Evolutionary conservation across 2,329 filamentous ascomycete species (phyloP).

Genomic region (Ophiosphaerella herpotricha): DNA sequence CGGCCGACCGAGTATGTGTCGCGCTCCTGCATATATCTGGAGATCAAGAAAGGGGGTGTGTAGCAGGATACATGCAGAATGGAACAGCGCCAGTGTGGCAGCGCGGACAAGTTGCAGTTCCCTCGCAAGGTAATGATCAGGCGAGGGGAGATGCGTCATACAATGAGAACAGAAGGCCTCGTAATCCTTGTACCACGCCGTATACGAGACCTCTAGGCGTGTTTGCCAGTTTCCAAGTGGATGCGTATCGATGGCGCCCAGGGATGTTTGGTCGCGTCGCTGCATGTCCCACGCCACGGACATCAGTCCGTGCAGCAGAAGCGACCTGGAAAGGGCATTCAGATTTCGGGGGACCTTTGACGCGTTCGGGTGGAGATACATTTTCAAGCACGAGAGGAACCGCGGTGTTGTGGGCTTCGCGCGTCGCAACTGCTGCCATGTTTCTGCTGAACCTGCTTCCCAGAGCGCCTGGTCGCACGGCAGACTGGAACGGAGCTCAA

Average conservation of each 20-base stretch:
- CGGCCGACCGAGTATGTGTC: constrained; percentile 62
- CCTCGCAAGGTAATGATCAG: constrained; percentile 36
- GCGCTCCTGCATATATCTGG: constrained; percentile 65
- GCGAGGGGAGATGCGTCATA: constrained; percentile 25
- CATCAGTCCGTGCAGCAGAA: constrained; percentile 66
- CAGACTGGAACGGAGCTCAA: constrained; percentile 62
- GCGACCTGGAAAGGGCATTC: constrained; percentile 58
- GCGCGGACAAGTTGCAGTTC: constrained; percentile 56
- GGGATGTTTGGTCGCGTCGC: constrained; percentile 64
- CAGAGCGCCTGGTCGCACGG: constrained; percentile 61
- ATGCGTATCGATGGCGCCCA: constrained; percentile 47
- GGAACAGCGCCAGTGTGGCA: constrained; percentile 61
- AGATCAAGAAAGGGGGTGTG: constrained; percentile 64
- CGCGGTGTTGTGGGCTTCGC: constrained; percentile 45
- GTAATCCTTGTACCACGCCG: constrained; percentile 63
- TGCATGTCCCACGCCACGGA: constrained; percentile 67
- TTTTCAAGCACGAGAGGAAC: constrained; percentile 61
- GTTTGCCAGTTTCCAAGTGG: constrained; percentile 56
- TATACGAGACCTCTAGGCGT: constrained; percentile 59
- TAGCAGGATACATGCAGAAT: constrained; percentile 61
- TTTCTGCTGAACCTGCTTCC: constrained; percentile 60
- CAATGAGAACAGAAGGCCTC: constrained; percentile 55
- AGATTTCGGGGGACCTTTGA: constrained; percentile 45
- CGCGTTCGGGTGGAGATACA: constrained; percentile 57
- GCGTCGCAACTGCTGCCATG: constrained; percentile 54